A percentile compares a stretch with the other conserved stretches of the same genome.
Conservation (phyloP, 1,139 yeast genomes). For the Geotrichum macrosporum region DNA sequence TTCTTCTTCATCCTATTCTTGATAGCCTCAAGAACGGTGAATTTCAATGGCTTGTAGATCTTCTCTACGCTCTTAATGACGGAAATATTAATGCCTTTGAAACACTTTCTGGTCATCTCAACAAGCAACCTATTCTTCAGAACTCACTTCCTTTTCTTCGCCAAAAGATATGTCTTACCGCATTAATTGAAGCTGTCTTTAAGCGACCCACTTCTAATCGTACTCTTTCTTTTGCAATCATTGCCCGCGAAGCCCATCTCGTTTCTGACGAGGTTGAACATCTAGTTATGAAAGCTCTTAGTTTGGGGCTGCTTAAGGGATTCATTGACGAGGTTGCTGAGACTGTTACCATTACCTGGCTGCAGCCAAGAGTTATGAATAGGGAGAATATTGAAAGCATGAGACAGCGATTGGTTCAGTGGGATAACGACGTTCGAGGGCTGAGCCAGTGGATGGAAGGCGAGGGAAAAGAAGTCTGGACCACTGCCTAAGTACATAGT, state of each 20-base stretch:
- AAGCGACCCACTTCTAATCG: slow-evolving; percentile 71
- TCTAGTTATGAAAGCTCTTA: slow-evolving; percentile 84
- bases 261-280: slow-evolving; percentile 75
- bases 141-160: slow-evolving; percentile 63
- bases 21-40: slow-evolving; percentile 49
- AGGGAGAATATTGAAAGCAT: slow-evolving; percentile 71
- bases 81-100: slow-evolving; percentile 71
- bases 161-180: slow-evolving; percentile 89
- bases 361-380: slow-evolving; percentile 91
- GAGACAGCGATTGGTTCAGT: slow-evolving; percentile 64
- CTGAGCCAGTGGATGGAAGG: slow-evolving; percentile 58
- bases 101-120: slow-evolving; percentile 43
- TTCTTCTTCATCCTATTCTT: slow-evolving; percentile 83
- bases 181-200: slow-evolving; percentile 83
- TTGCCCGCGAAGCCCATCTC: slow-evolving; percentile 69
- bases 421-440: slow-evolving; percentile 71
- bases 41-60: slow-evolving; percentile 68
- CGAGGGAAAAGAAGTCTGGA: slow-evolving; percentile 60
- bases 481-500: no score
- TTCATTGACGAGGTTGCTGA: slow-evolving; percentile 81
- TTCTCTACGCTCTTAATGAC: slow-evolving; percentile 65
- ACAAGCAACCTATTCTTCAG: slow-evolving; percentile 57
- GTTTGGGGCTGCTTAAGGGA: slow-evolving; percentile 78
- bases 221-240: slow-evolving; percentile 65
- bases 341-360: slow-evolving; percentile 80